These are phyloP conservation scores for Crithidia sp. DNA, from an alignment of 208 protist species.

Conservation along the genomic window DNA sequence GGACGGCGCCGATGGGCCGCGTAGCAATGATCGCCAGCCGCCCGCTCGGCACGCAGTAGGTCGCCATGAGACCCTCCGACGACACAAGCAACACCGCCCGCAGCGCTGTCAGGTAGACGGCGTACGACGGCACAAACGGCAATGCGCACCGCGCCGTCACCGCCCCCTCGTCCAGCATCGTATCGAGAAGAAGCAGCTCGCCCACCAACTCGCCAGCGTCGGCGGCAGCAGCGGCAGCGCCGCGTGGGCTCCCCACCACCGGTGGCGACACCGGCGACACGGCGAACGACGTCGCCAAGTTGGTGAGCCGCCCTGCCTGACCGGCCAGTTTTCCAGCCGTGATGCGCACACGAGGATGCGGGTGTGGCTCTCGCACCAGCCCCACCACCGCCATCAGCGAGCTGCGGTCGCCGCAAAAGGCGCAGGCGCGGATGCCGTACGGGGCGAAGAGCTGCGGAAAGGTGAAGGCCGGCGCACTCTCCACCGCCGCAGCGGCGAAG, in stretches of 20 bases:
- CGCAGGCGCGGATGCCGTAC: constrained; percentile 47
- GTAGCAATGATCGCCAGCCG: constrained; percentile 48
- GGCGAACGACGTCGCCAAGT: neutral
- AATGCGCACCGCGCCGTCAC: constrained; percentile 65
- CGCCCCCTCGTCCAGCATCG: constrained; percentile 33
- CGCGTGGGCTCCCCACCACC: neutral
- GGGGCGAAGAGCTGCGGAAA: constrained; percentile 48
- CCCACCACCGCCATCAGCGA: constrained; percentile 70
- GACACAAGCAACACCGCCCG: constrained; percentile 75
- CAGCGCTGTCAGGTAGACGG: constrained; percentile 57
- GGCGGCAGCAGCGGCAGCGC: neutral
- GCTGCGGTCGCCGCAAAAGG: constrained; percentile 73
- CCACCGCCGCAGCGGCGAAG: constrained; percentile 47
- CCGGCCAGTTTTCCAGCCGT: neutral
- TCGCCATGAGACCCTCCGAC: constrained; percentile 51
- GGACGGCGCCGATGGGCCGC: constrained; percentile 24
- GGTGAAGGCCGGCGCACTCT: constrained; percentile 44
- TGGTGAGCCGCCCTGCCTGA: neutral
- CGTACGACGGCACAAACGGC: constrained; percentile 76
- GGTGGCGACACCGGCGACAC: neutral
- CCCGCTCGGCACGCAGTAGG: constrained; percentile 63
- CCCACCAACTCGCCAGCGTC: constrained; percentile 32
- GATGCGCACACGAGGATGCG: neutral
- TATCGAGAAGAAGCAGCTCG: constrained; percentile 45
- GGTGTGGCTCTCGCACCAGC: constrained; percentile 50